Evolutionary conservation across 345 rosid genomes (phyloP).

Genomic region (Eucalyptus sideroxylon): DNA sequence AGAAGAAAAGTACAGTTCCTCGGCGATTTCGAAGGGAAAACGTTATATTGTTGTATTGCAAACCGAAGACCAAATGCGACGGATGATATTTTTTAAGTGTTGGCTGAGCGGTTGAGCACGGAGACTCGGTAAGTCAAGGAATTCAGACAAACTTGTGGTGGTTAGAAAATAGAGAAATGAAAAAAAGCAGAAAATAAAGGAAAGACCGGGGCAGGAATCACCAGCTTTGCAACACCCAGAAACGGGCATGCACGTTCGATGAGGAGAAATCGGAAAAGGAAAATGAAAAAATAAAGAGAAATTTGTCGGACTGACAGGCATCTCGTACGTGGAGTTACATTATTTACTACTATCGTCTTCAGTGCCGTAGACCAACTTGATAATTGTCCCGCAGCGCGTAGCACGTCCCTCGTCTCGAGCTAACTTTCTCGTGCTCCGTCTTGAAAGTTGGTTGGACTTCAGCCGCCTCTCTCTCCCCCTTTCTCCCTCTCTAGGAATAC

Average conservation of each 20-base stretch:
- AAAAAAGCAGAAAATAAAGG: no score
- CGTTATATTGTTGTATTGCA: not conserved
- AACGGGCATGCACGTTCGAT: not conserved
- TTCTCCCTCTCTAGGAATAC: not conserved
- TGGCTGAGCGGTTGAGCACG: not conserved
- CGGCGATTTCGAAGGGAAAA: not conserved
- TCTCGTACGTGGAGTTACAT: not conserved
- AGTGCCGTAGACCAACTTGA: not conserved
- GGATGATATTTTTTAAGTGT: not conserved
- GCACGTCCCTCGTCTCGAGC: not conserved
- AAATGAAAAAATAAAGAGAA: not conserved
- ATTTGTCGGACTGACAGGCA: not conserved
- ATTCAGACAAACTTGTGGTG: not conserved
- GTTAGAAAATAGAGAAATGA: not conserved
- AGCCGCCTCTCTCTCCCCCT: not conserved
- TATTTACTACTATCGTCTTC: not conserved
- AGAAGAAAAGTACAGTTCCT: not conserved
- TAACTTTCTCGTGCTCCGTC: not conserved
- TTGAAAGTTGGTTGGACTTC: conserved; percentile 10
- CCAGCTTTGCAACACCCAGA: not conserved
- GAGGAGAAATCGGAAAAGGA: not conserved
- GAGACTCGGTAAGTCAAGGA: not conserved
- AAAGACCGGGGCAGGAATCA: not conserved
- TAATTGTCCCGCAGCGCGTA: not conserved
- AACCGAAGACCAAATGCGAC: not conserved